Base-by-base conservation (phyloP, 108 stramenopile species). In the Chaetoceros tenuissimus region DNA sequence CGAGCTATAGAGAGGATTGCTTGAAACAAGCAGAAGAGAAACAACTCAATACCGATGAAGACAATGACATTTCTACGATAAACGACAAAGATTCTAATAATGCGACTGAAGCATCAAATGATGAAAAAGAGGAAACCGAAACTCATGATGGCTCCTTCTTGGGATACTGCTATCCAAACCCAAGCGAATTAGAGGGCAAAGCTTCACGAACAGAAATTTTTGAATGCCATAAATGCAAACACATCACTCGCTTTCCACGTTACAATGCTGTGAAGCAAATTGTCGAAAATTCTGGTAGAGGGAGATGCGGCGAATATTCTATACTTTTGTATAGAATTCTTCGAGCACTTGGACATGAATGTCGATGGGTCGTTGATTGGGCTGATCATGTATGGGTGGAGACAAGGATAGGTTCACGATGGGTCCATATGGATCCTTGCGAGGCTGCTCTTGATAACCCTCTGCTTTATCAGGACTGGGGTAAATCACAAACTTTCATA, bases 361-460 rank as follows among this genome's bases (percentile, higher is more conserved):
- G 67, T 23, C 60, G 82, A 59, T 83, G 82, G 82, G 68, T 79
- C 20, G 78, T 83, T 13, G 82, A 83, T 64, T 83, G 82, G 82
- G 66, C 74, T 13, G 82, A 83, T 67, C 82, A 83, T 59, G 78
- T 83, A 18, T 83, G 82, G 82, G 77, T 69, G 5, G 82, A 83
- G 54, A 55, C 72, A 17, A 40, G 55, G 46, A 19, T 74, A 20
- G 60, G 56, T n/a, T 18, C 23, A 29, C 40, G 54, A 60, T 83
- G 82, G 82, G 60, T 83, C n/a, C 82, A 83, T 59, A 44, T 75
- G 20, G 82, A 83, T 69, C 82, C 82, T 34, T 83, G 82, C 58
- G 78, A 83, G 61, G 82, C 82, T 3, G 69, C 78, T 17, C 62
- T 83, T 7, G 82, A 83, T 62, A 57, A 79, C 27, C 75, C 78